Evolutionary conservation across 108 stramenopile species (phyloP).

Genomic region (Skeletonema grethae): DNA sequence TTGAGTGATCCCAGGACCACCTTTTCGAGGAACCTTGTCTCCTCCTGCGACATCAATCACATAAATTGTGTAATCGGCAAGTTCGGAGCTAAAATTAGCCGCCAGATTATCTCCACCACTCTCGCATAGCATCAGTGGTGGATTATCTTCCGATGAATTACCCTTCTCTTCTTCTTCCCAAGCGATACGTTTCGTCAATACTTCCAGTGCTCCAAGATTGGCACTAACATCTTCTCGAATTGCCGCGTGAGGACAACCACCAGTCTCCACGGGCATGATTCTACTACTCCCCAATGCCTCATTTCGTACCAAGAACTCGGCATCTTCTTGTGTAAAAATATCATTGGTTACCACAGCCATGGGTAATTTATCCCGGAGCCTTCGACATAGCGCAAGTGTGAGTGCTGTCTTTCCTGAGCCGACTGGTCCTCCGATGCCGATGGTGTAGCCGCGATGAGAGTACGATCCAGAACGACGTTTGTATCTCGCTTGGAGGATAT

Average conservation of each 20-base stretch:
- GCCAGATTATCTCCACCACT: slow-evolving; percentile 98
- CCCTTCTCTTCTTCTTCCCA: slow-evolving; percentile 11
- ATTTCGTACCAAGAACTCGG: slow-evolving; percentile 89
- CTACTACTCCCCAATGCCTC: slow-evolving; percentile 73
- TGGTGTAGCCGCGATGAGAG: slow-evolving; percentile 81
- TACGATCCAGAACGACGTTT: slow-evolving; percentile 46
- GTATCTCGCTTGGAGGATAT: slow-evolving; percentile 38
- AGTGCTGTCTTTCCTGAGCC: slow-evolving; percentile 90
- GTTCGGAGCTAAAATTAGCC: slow-evolving; percentile 93
- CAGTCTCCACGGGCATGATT: slow-evolving; percentile 96
- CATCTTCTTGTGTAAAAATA: slow-evolving; percentile 98
- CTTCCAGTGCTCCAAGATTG: slow-evolving; percentile 93
- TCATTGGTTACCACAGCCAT: slow-evolving; percentile 96
- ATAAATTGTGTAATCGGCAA: slow-evolving; percentile 97
- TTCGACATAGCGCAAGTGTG: slow-evolving; percentile 73
- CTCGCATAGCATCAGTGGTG: slow-evolving; percentile 89
- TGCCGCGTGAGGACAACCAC: slow-evolving; percentile 98
- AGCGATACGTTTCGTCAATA: slow-evolving; percentile 72
- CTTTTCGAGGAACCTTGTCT: slow-evolving; percentile 98
- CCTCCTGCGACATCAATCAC: slow-evolving; percentile 99
- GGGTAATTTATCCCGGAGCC: slow-evolving; percentile 46
- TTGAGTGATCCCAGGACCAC: slow-evolving; percentile 98
- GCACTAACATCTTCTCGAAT: slow-evolving; percentile 96
- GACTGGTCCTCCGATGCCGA: slow-evolving; percentile 95
- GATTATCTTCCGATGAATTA: neutral